Evolutionary conservation across 2,329 filamentous ascomycete species (phyloP), one percentile per base, ranked within the genome.

Genomic region (Colletotrichum spinosum): DNA sequence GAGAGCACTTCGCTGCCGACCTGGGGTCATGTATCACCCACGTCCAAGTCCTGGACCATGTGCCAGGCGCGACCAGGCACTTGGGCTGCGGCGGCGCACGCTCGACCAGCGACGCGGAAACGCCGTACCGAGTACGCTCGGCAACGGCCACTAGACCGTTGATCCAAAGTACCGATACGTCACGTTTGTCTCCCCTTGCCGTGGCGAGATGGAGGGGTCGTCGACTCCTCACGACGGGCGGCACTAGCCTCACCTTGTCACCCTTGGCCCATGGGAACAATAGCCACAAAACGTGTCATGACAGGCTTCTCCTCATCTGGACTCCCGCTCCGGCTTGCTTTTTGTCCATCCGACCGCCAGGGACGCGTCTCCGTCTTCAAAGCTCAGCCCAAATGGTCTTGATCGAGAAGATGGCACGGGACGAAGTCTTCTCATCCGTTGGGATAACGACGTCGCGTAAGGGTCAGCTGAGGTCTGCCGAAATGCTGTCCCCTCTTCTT

Each of bases 41-140:
- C 58, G 61, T 60, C 59, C 25, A 25, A 25, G 25, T 25, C 25
- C 25, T 25, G 4, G 25, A 25, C 25, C 25, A 25, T 25, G 25
- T 25, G 25, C 67, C 55, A 52, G 37, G 65, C 45, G 49, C 48
- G 50, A 69, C 67, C 67, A 69, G 65, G 60, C 60, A 61, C 56
- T 59, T 39, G 61, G 65, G 67, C 61, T 51, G n/a, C 35, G 25
- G 25, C 25, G 25, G 25, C 25, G 25, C 25, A 25, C 25, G 38
- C 57, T 66, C 55, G 44, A 50, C 63, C 58, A 68, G 45, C 37
- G 39, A 8, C 50, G 50, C 53, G 61, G 53, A 33, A 53, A 44
- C 44, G 42, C 44, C 35, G 61, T 60, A 61, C 52, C 33, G 39
- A 45, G 42, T 60, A 66, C 65, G 53, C 42, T n/a, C 44, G 33